A percentile compares a stretch with the other conserved stretches of the same genome.
These are phyloP conservation scores for Bipolaris sorokiniana DNA, from an alignment of 2,329 filamentous ascomycete genomes.

Conservation along the genomic window DNA sequence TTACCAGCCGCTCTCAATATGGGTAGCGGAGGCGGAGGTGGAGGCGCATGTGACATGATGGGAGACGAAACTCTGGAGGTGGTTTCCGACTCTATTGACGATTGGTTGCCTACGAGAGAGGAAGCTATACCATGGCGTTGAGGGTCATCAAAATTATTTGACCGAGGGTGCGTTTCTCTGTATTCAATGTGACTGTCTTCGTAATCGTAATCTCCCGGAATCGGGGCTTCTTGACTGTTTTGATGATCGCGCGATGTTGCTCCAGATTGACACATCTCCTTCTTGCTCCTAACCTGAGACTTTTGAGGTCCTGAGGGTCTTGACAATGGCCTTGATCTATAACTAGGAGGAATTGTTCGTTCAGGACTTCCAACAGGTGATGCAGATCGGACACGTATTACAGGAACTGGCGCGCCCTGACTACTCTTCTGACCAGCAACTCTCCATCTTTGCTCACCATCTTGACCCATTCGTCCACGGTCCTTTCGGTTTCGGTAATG, in stretches of 20 bases:
- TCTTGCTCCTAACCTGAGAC: no score
- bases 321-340: neutral
- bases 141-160: neutral
- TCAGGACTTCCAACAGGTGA: neutral
- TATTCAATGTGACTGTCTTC: neutral
- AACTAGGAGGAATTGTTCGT: neutral
- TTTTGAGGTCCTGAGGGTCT: neutral
- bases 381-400: neutral
- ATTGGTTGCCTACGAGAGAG: neutral
- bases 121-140: neutral
- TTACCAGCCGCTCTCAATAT: neutral
- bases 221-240: no score
- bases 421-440: neutral
- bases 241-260: no score
- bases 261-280: no score
- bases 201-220: neutral
- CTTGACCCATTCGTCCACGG: neutral
- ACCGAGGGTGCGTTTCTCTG: neutral
- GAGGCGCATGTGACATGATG: constrained; percentile 1
- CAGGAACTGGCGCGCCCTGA: neutral
- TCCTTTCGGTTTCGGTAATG: neutral
- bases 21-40: neutral
- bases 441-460: neutral
- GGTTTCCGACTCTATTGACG: neutral
- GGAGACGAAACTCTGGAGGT: neutral